Conservation (phyloP, 371 early-diverging fungal genomes). For the Saksenaea oblongispora region DNA sequence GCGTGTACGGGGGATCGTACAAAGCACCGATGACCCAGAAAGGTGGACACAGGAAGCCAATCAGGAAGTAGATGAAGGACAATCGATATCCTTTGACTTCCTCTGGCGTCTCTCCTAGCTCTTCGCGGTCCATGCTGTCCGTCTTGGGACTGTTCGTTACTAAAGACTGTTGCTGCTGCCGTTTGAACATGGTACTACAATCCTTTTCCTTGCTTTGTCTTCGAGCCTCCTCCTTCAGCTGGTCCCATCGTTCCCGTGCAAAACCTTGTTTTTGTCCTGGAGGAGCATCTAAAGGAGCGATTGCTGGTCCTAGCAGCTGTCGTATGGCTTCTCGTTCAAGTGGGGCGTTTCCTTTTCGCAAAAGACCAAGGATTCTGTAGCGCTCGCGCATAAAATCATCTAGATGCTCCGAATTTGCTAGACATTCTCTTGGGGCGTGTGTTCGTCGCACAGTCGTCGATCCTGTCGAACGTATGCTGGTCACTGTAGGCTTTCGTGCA, state of each 20-base stretch:
- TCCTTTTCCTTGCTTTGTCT: not conserved
- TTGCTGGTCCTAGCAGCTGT: not conserved
- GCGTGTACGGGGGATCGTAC: conserved; percentile 13
- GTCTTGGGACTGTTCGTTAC: no score
- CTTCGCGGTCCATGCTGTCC: not conserved
- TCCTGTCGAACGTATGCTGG: not conserved
- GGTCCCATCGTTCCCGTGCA: not conserved
- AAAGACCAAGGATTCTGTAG: not conserved
- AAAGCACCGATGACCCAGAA: conserved; percentile 37
- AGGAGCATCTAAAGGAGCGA: not conserved
- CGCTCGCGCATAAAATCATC: conserved; percentile 1
- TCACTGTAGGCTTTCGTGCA: not conserved
- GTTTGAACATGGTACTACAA: not conserved
- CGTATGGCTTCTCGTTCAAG: not conserved
- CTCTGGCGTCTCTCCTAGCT: not conserved
- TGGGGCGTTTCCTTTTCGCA: not conserved
- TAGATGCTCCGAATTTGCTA: not conserved
- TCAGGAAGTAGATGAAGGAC: conserved; percentile 34
- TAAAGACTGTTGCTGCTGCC: not conserved
- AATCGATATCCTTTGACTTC: conserved; percentile 9
- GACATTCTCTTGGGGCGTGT: not conserved
- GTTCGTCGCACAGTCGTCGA: not conserved
- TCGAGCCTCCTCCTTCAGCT: not conserved
- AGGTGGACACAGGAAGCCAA: conserved; percentile 44
- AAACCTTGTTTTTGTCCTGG: not conserved